A percentile compares a stretch with the other conserved stretches of the same genome.
Evolutionary conservation across 1,284 basidiomycete genomes (phyloP).

Genomic region (Austroboletus olivaceoglutinosus): DNA sequence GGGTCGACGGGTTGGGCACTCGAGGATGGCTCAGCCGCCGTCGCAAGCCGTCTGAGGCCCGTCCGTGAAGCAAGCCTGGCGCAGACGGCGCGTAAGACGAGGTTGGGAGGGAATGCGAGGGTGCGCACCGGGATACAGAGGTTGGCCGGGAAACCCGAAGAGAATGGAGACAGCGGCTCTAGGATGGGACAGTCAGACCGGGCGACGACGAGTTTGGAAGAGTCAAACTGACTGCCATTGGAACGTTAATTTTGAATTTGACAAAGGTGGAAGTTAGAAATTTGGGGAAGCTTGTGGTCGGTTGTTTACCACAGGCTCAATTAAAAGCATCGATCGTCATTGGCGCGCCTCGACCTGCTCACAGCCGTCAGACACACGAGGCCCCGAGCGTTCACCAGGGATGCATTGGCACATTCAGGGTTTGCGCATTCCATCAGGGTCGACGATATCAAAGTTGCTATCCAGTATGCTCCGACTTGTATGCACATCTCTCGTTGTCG

Average conservation of each 20-base stretch:
- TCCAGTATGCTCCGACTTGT: no score
- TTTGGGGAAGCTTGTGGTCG: constrained; percentile 7
- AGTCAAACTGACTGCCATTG: constrained; percentile 30
- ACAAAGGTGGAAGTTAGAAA: constrained; percentile 18
- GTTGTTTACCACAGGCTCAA: constrained; percentile 18
- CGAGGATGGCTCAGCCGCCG: constrained; percentile 44
- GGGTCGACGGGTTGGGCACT: constrained; percentile 55
- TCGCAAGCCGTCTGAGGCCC: constrained; percentile 46
- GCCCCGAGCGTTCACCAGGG: no score
- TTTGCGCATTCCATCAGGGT: no score
- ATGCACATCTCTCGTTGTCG: no score
- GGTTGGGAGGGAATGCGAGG: not conserved
- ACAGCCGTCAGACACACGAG: no score
- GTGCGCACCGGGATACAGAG: constrained; percentile 17
- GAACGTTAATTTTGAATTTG: constrained; percentile 12
- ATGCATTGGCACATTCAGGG: no score
- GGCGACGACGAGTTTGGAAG: no score
- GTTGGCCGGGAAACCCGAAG: constrained; percentile 18
- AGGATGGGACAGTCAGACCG: no score
- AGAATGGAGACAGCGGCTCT: constrained; percentile 21
- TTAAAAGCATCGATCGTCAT: not conserved
- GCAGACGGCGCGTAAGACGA: not conserved
- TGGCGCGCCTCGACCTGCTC: no score
- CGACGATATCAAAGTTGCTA: no score
- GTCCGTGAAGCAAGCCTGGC: constrained; percentile 21